Percentiles rank a stretch among this genome's conserved stretches.
Evolutionary conservation across 805 yeast species (phyloP).

Genomic region (Candida dajiaensis): DNA sequence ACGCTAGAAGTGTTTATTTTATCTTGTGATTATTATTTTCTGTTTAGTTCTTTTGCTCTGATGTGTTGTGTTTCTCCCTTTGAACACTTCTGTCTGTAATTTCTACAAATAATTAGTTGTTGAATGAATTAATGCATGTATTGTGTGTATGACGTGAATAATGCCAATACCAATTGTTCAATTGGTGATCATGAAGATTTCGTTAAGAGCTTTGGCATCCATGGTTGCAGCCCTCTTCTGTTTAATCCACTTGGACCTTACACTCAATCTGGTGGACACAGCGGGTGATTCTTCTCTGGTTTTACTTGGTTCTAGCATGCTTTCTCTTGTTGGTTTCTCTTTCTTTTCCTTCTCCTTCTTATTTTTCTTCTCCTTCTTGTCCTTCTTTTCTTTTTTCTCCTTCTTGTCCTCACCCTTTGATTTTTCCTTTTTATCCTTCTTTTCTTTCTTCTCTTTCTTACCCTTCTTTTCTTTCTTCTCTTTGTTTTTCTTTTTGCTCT

Average conservation of each 20-base stretch:
- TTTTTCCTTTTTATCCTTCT: constrained; percentile 23
- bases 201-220: constrained; percentile 85
- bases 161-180: constrained; percentile 14
- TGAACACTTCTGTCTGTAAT: not conserved
- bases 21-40: not conserved
- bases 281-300: constrained; percentile 27
- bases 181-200: constrained; percentile 81
- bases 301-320: constrained; percentile 36
- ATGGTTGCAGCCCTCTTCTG: constrained; percentile 89
- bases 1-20: not conserved
- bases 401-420: constrained; percentile 23
- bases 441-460: constrained; percentile 24
- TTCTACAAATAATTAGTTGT: not conserved
- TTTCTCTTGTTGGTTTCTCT: constrained; percentile 32
- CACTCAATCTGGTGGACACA: constrained; percentile 55
- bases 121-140: not conserved
- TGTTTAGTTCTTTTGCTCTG: not conserved
- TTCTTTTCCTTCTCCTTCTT: constrained; percentile 26
- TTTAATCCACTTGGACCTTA: constrained; percentile 80
- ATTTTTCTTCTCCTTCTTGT: constrained; percentile 24
- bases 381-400: constrained; percentile 27
- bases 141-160: not conserved
- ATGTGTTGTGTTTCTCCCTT: not conserved
- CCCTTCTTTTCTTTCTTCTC: constrained; percentile 24
- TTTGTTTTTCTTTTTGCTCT: constrained; percentile 23